Percentiles rank a stretch among this genome's conserved stretches.
Evolutionary conservation across 805 yeast species (phyloP).

Genomic region (Cyberlindnera sargentensis): DNA sequence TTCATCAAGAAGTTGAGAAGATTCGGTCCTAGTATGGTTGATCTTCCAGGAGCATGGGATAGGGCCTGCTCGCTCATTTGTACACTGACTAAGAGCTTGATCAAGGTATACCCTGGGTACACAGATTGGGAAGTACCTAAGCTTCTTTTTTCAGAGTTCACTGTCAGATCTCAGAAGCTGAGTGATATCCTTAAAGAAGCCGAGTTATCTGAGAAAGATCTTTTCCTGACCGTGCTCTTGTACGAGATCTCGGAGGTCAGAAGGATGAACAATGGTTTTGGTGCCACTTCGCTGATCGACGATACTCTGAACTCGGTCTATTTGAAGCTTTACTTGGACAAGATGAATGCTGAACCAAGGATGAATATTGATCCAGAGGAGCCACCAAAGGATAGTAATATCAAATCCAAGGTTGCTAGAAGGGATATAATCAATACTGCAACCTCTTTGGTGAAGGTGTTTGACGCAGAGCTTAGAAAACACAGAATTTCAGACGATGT

Average conservation of each 20-base stretch:
- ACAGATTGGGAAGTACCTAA: conserved; percentile 47
- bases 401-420: conserved; percentile 39
- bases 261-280: conserved; percentile 73
- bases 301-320: conserved; percentile 62
- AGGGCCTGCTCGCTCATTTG: conserved; percentile 45
- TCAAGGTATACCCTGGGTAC: conserved; percentile 36
- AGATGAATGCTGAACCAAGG: background rate
- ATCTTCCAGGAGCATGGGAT: conserved; percentile 62
- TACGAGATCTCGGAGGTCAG: conserved; percentile 52
- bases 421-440: conserved; percentile 38
- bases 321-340: conserved; percentile 36
- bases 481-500: conserved; percentile 8
- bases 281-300: conserved; percentile 69
- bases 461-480: conserved; percentile 14
- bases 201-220: conserved; percentile 32
- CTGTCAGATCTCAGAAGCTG: conserved; percentile 30
- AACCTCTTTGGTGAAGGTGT: conserved; percentile 9
- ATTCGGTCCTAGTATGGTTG: conserved; percentile 69
- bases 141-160: conserved; percentile 38
- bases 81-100: conserved; percentile 38
- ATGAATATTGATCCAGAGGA: background rate
- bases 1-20: conserved; percentile 72
- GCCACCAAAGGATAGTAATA: conserved; percentile 12
- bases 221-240: conserved; percentile 36
- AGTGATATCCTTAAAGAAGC: conserved; percentile 19